phyloP scores from a whole-genome alignment of 164 flowering plant genomes.

The Annona cherimola region DNA sequence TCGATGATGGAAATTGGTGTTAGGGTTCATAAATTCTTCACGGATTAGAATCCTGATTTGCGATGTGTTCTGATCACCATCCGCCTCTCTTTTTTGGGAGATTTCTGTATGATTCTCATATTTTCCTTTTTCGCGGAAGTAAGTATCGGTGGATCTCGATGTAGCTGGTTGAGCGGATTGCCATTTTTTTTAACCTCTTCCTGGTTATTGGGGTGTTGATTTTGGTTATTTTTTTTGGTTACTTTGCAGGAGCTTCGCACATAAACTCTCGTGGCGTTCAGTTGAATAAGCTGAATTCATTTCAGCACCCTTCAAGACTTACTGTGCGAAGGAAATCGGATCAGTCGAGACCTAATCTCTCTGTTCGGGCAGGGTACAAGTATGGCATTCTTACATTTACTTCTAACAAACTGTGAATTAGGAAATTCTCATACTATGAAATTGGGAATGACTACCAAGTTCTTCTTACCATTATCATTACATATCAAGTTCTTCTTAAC shows the following conservation, averaged over 20 bases:
- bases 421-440: not conserved
- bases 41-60: not conserved
- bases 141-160: not conserved
- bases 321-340: constrained; percentile 5
- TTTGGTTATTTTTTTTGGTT: not conserved
- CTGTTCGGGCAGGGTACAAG: not conserved
- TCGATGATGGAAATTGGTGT: too few relatives aligned
- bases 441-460: not conserved
- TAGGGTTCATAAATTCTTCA: too few relatives aligned
- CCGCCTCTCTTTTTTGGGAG: not conserved
- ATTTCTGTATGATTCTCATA: not conserved
- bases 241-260: constrained; percentile 11
- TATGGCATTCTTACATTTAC: not conserved
- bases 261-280: constrained; percentile 4
- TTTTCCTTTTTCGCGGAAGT: too few relatives aligned
- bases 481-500: too few relatives aligned
- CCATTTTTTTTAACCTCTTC: not conserved
- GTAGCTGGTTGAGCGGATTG: not conserved
- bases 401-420: not conserved
- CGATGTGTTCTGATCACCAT: not conserved
- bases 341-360: constrained; percentile 2
- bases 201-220: not conserved
- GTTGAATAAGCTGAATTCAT: constrained; percentile 2
- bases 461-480: too few relatives aligned
- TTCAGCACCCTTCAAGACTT: constrained; percentile 1